These are phyloP conservation scores for Fonsecaea pedrosoi DNA, from an alignment of 2,329 filamentous ascomycete species.

Conservation along the genomic window DNA sequence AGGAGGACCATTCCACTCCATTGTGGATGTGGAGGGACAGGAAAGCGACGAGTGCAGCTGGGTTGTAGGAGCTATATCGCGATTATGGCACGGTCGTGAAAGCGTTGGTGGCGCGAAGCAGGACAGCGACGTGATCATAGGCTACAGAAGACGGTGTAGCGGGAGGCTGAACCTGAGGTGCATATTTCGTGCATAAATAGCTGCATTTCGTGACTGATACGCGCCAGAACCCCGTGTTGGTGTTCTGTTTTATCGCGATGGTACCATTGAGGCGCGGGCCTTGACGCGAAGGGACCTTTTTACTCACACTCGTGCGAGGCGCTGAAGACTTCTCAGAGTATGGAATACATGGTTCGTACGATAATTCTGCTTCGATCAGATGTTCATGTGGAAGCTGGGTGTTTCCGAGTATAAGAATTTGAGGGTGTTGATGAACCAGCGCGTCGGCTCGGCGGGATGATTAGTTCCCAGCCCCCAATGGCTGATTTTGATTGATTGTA, in stretches of 20 bases:
- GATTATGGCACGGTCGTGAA: conserved; percentile 37
- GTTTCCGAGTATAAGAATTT: not conserved
- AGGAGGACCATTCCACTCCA: conserved; percentile 19
- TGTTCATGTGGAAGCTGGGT: not conserved
- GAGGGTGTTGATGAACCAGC: not conserved
- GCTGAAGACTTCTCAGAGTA: not conserved
- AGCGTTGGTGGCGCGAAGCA: conserved; percentile 35
- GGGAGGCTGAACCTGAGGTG: conserved; percentile 28
- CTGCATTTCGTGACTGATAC: conserved; percentile 30
- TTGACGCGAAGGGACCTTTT: conserved; percentile 2
- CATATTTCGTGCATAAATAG: conserved; percentile 26
- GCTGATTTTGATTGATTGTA: not conserved
- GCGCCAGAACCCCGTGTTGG: conserved; percentile 24
- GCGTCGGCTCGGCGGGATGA: not conserved
- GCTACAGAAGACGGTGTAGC: conserved; percentile 16
- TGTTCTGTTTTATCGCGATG: conserved; percentile 13
- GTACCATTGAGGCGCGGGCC: not conserved
- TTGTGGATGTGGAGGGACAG: conserved; percentile 19
- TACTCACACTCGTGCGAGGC: not conserved
- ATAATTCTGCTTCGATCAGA: not conserved
- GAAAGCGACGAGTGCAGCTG: conserved; percentile 25
- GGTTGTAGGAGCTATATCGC: conserved; percentile 38
- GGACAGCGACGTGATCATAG: conserved; percentile 30
- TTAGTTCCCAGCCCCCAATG: not conserved
- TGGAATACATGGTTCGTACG: not conserved